Base-by-base conservation (phyloP, 805 yeast species). In the Cyberlindnera suaveolens region DNA sequence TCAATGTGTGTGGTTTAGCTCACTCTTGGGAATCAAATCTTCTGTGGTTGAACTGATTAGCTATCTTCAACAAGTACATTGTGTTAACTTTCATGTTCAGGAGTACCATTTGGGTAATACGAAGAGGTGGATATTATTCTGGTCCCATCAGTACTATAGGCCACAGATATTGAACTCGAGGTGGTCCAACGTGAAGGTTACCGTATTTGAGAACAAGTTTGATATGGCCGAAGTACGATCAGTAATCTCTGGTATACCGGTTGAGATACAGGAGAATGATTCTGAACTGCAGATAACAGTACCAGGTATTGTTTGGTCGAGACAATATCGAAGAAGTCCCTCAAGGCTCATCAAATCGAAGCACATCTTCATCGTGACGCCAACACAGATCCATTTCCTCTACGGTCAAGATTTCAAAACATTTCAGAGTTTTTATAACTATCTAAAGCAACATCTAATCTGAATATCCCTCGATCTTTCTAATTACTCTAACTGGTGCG, bases 401-500 rank as follows among this genome's bases (percentile, higher is more conserved):
- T 46, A 45, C 39, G 62, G 62, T 2, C n/a, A 36, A 15, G 39
- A 46, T 4, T 16, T 6, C 7, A 32, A 37, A 16, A 34, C 42
- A 1, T 56, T 53, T 38, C 62, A 57, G 41, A 54, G 58, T 32
- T 55, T 57, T 33, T 43, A 49, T 41, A 49, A 49, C 11, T 48
- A 43, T 34, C 39, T 56, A 4, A 27, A 16, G 36, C 6, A 15
- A 36, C 16, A 30, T 38, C 15, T 43, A 38, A 20, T 15, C n/a
- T 15, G 26, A 30, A 40, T 52, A 54, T 1, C 57, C 57, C 11
- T 47, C 43, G 19, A 54, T n/a, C 39, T 46, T 53, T 44, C 62
- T 65, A 31, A 75, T 56, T 10, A 77, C 72, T 46, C 61, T 67
- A 6, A 78, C 82, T 0, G 88, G 90, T 17, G 69, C 68, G 0